Conservation (phyloP, 352 stramenopile species). For the Peronospora destructor region DNA sequence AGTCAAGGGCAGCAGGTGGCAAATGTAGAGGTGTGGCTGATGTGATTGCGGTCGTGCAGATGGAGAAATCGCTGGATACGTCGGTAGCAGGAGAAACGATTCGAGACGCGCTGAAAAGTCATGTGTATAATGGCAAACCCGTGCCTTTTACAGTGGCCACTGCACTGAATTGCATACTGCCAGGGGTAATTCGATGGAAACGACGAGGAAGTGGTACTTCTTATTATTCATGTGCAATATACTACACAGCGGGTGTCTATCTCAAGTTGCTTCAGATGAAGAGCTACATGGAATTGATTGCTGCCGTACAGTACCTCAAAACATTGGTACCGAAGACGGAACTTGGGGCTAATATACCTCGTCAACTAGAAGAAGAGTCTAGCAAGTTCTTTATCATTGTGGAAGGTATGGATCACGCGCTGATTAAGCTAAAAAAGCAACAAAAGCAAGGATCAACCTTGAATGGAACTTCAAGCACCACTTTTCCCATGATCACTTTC, state of each 20-base stretch:
- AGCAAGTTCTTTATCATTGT: conserved; percentile 46
- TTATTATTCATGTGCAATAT: conserved; percentile 30
- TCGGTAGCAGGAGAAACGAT: conserved; percentile 36
- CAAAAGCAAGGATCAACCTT: conserved; percentile 14
- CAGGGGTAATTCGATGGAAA: conserved; percentile 38
- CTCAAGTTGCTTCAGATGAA: conserved; percentile 33
- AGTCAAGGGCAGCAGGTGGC: conserved; percentile 2
- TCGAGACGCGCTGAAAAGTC: conserved; percentile 33
- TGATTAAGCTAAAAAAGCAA: conserved; percentile 43
- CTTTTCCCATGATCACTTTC: conserved; percentile 30
- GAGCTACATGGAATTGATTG: conserved; percentile 34
- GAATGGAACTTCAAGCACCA: neutral
- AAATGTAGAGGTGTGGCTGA: neutral
- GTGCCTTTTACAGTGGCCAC: conserved; percentile 31
- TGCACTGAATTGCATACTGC: conserved; percentile 26
- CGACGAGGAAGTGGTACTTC: conserved; percentile 7
- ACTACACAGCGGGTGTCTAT: conserved; percentile 37
- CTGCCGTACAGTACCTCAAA: conserved; percentile 27
- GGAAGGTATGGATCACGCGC: conserved; percentile 50
- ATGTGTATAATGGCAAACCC: conserved; percentile 52
- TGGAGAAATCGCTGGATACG: conserved; percentile 36
- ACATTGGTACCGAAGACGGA: conserved; percentile 12
- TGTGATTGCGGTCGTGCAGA: conserved; percentile 25
- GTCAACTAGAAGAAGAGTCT: conserved; percentile 10
- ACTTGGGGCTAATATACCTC: neutral